Conservation (phyloP, 176 grass and related monocot genomes). For the Stipa capillata region DNA sequence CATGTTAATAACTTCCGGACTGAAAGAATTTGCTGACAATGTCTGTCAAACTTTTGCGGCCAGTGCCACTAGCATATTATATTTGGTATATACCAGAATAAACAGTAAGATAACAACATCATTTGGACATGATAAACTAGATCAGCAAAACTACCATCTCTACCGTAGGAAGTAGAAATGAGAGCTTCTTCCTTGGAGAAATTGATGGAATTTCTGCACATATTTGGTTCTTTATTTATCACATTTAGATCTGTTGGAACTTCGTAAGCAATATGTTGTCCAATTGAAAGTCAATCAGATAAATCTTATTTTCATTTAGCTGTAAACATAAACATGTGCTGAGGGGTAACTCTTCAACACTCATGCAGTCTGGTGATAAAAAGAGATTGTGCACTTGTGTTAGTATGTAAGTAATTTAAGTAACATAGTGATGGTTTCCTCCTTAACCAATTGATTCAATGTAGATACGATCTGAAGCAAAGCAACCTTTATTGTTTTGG, state of each 20-base stretch:
- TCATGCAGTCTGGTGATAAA: not conserved
- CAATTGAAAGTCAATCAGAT: not conserved
- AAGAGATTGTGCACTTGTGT: not conserved
- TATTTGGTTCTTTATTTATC: not conserved
- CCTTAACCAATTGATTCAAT: not conserved
- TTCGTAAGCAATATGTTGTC: not conserved
- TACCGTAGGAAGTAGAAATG: not conserved
- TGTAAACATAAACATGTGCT: not conserved
- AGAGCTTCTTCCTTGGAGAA: not conserved
- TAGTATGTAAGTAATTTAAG: not conserved
- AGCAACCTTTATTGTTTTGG: not conserved
- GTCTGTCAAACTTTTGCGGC: not conserved
- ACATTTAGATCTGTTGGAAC: not conserved
- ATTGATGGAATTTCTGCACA: not conserved
- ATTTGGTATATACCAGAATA: not conserved
- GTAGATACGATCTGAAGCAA: not conserved
- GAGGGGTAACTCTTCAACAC: not conserved
- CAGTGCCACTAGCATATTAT: not conserved
- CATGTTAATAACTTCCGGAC: not conserved
- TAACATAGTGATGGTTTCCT: not conserved
- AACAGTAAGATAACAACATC: not conserved
- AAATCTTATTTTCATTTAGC: not conserved
- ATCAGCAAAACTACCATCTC: not conserved
- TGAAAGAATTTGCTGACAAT: not conserved
- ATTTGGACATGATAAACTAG: not conserved